Evolutionary conservation across 2,329 filamentous ascomycete genomes (phyloP), one percentile per base, ranked within the genome.

Genomic region (Claviceps digitariae): DNA sequence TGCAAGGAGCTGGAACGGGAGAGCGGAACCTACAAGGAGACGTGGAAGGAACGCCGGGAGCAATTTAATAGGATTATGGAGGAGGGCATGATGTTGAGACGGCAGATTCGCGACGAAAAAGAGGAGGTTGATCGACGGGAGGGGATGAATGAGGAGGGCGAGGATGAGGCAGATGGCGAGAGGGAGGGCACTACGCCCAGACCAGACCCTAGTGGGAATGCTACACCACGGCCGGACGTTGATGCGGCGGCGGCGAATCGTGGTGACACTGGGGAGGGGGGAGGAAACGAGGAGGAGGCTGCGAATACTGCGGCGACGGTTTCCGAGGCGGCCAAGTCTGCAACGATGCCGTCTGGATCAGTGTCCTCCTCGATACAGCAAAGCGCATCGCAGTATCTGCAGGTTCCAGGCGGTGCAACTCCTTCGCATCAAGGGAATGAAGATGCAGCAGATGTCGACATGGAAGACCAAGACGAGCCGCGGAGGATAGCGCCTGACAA

Each of bases 71-170:
- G 82, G 53, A 90, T 97, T 62, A 87, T 95, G 65, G 87, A 90
- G 55, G 91, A 96, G 72, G 89, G 89, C n/a, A 86, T 87, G 79
- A 77, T 87, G 58, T 77, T 97, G 66, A 76, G 90, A 54, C 78
- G 87, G 49, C 76, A 94, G 66, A 95, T 97, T 63, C 83, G 90
- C 56, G 90, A 95, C 63, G 91, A 96, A 74, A 95, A 95, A 71
- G 90, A 95, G 66, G 90, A 95, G 69, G 87, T 93, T 0, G 90
- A 95, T 69, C 76, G 88, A 44, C 79, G 89, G 52, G 89, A 94
- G 67, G 89, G 88, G 31, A 89, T 89, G 81, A 79, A 81, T 54
- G 82, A 82, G 58, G 83, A 82, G 48, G 79, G 74, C 17, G 83
- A 84, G 59, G 82, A 83, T 31, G 75, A 76, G 15, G 77, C 67